Conservation (phyloP, 225 moss, liverwort and hornwort species). For the Asterella californica region DNA sequence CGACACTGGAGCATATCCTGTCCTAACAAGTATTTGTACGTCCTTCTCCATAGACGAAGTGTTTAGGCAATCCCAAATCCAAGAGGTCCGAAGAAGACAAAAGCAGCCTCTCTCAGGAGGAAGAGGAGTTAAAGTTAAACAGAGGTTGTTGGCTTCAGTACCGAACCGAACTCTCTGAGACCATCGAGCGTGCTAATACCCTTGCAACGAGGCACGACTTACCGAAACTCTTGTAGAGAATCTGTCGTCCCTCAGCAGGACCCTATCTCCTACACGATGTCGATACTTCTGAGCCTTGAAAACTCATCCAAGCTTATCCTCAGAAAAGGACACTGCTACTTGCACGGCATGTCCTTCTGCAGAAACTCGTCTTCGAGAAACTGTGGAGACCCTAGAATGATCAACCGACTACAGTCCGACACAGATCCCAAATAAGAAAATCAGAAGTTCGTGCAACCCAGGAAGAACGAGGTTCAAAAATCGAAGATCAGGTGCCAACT, state of each 20-base stretch:
- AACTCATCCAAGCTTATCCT: conserved; percentile 16
- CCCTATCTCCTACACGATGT: conserved; percentile 9
- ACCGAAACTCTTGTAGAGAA: conserved; percentile 19
- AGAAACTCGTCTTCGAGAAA: conserved; percentile 8
- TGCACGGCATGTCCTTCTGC: conserved; percentile 1
- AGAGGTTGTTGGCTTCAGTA: neutral
- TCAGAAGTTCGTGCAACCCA: neutral
- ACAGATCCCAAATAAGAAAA: conserved; percentile 30
- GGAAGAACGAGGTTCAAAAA: neutral
- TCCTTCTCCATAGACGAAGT: too few species aligned
- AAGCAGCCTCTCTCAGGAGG: neutral
- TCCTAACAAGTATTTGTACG: neutral
- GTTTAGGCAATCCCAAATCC: neutral
- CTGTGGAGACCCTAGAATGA: conserved; percentile 13
- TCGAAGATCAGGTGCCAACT: conserved; percentile 15
- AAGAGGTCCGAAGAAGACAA: neutral
- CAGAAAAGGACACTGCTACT: neutral
- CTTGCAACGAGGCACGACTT: conserved; percentile 17
- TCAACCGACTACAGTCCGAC: conserved; percentile 8
- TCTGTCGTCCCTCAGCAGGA: conserved; percentile 13
- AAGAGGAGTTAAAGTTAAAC: neutral
- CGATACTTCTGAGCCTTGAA: neutral
- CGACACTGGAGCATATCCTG: neutral
- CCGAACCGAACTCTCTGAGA: neutral
- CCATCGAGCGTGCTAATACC: neutral